phyloP scores from a whole-genome alignment of 768 basidiomycete genomes.

The Hygrophoropsis aurantiaca region DNA sequence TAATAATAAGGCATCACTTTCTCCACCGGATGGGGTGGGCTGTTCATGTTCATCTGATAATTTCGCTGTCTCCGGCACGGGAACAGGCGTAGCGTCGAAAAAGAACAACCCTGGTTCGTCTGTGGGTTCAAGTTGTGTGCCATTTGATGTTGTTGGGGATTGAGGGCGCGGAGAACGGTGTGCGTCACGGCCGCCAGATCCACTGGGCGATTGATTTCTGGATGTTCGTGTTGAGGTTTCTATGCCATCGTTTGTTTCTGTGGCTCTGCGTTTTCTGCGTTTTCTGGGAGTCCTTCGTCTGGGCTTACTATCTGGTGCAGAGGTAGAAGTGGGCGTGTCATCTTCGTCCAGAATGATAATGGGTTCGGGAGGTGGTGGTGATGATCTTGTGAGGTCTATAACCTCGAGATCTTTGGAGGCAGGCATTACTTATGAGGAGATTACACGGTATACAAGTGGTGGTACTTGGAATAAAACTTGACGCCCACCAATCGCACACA shows the following conservation, averaged over 20 bases:
- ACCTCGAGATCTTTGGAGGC: conserved; percentile 4
- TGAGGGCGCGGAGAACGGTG: conserved; percentile 12
- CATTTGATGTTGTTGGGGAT: conserved; percentile 43
- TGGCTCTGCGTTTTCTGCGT: conserved; percentile 19
- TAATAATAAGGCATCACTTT: conserved; percentile 42
- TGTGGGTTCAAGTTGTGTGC: conserved; percentile 26
- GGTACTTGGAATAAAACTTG: no score
- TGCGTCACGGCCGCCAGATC: conserved; percentile 4
- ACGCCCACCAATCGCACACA: no score
- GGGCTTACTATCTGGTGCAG: conserved; percentile 17
- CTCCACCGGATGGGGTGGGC: conserved; percentile 16
- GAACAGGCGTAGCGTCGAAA: conserved; percentile 46
- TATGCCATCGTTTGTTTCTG: conserved; percentile 10
- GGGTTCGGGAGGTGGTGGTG: conserved; percentile 18
- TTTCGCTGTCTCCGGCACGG: conserved; percentile 21
- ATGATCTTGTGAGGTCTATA: conserved; percentile 32
- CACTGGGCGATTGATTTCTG: conserved; percentile 17
- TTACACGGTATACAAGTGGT: no score
- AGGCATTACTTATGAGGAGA: no score
- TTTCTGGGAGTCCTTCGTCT: conserved; percentile 29
- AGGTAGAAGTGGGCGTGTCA: neutral
- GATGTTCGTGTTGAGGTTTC: conserved; percentile 17
- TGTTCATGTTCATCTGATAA: conserved; percentile 9
- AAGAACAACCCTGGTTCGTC: conserved; percentile 40
- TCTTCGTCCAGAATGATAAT: conserved; percentile 29